Conservation (phyloP, 2,329 filamentous ascomycete species). For the Aureobasidium mangrovei region DNA sequence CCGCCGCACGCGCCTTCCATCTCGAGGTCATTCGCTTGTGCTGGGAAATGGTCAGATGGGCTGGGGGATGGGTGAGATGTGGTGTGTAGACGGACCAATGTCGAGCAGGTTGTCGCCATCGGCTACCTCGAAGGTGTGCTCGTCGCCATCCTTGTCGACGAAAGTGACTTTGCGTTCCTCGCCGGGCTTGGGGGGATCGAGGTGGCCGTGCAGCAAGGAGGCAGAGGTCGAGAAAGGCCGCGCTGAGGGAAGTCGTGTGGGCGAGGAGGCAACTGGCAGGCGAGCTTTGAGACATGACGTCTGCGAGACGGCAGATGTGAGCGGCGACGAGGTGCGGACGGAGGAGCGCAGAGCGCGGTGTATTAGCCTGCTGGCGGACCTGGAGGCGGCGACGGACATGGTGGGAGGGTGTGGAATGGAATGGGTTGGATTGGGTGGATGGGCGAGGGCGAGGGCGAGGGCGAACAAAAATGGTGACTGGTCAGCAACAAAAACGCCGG, state of each 20-base stretch:
- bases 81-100: slow-evolving; percentile 46
- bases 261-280: neutral
- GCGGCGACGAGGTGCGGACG: slow-evolving; percentile 11
- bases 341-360: slow-evolving; percentile 1
- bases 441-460: too few species aligned
- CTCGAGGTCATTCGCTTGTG: slow-evolving; percentile 87
- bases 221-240: slow-evolving; percentile 59
- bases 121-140: slow-evolving; percentile 68
- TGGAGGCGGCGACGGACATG: slow-evolving; percentile 8
- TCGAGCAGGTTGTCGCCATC: slow-evolving; percentile 90
- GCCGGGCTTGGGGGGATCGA: slow-evolving; percentile 75
- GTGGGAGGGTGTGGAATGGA: neutral
- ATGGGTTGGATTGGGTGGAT: neutral
- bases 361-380: neutral
- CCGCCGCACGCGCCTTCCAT: slow-evolving; percentile 98
- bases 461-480: too few species aligned
- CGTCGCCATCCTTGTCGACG: slow-evolving; percentile 77
- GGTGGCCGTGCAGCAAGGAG: slow-evolving; percentile 60
- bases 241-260: neutral
- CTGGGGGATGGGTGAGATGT: too few species aligned
- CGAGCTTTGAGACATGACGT: slow-evolving; percentile 1
- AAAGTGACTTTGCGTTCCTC: slow-evolving; percentile 94
- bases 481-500: too few species aligned
- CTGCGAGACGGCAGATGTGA: slow-evolving; percentile 5
- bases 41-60: neutral